Base-by-base conservation (phyloP, 75 land plant species). In the Larix kaempferi region DNA sequence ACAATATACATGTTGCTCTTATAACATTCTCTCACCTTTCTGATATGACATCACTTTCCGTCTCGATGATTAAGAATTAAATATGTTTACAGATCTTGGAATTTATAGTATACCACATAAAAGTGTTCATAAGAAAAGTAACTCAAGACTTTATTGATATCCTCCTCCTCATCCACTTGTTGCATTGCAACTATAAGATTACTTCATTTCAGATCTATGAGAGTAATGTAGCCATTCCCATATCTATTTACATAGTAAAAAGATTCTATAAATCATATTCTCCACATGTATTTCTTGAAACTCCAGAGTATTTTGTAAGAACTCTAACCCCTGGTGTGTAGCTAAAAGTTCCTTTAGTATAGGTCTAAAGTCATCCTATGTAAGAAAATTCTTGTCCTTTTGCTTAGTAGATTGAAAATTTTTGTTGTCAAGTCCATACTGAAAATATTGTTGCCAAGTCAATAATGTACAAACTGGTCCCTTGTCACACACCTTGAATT, bases 221-320 rank as follows among this genome's bases (percentile, higher is more conserved):
- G 94, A 23, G 88, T 85, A 15, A 95, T 88, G 64, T 82, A 85
- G 33, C 98, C 94, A 82, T 95, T 95, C 76, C 96, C 94, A 55
- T 91, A 80, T 82, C 91, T 93, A 86, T 95, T 95, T 56, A 95
- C 77, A 81, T 90, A 89, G 83, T 93, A 93, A 74, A 93, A 95
- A 56, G n/a, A 95, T 95, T 84, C 98, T 89, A 87, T 93, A 93
- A 66, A 95, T 87, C 98, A n/a, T n/a, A 64, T 96, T 95, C 76
- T 95, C 96, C 77, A 94, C 98, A 88, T 95, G 93, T 95, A 95
- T 93, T 82, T 95, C 96, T 86, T 95, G 98, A 88, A 95, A 95
- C 80, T 95, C 98, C 23, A 92, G 96, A 60, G 98, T 93, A 60
- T 84, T 87, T 71, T 95, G 98, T 61, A 95, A 81, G 74, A 95